These are phyloP conservation scores for Penicillium herquei DNA, from an alignment of 495 filamentous ascomycete species.

Conservation along the genomic window DNA sequence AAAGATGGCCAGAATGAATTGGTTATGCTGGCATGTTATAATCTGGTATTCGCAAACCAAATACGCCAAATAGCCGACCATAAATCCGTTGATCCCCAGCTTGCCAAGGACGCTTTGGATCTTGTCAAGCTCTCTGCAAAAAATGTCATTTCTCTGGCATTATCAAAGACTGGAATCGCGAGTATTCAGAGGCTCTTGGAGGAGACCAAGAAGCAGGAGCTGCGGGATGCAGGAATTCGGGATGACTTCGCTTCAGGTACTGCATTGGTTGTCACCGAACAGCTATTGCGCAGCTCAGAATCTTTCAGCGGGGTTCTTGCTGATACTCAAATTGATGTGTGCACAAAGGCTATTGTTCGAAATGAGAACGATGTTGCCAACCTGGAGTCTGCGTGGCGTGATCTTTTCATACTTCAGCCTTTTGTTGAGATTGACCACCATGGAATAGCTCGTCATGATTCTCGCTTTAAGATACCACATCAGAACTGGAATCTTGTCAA, in stretches of 20 bases:
- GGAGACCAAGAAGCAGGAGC: constrained; percentile 51
- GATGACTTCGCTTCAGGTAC: constrained; percentile 56
- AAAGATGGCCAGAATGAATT: constrained; percentile 17
- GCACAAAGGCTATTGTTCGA: constrained; percentile 8
- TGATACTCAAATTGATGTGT: constrained; percentile 54
- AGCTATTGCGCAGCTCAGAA: constrained; percentile 51
- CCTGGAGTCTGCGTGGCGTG: constrained; percentile 71
- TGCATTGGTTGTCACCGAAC: constrained; percentile 64
- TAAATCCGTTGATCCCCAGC: constrained; percentile 24
- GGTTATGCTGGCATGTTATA: constrained; percentile 31
- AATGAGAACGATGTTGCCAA: constrained; percentile 45
- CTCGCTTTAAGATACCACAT: constrained; percentile 48
- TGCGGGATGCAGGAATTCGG: constrained; percentile 65
- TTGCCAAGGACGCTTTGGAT: constrained; percentile 23
- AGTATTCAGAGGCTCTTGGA: constrained; percentile 61
- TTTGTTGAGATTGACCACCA: constrained; percentile 69
- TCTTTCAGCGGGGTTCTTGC: constrained; percentile 26
- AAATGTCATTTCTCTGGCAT: constrained; percentile 40
- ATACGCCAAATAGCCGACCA: constrained; percentile 42
- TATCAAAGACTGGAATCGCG: constrained; percentile 39
- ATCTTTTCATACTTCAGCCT: constrained; percentile 73
- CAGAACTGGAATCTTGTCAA: constrained; percentile 78
- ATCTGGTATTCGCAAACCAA: constrained; percentile 41
- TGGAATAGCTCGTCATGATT: constrained; percentile 59
- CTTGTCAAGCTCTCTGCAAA: constrained; percentile 31